Evolutionary conservation across 2,329 filamentous ascomycete species (phyloP).

Genomic region (Ophiostoma piceae): DNA sequence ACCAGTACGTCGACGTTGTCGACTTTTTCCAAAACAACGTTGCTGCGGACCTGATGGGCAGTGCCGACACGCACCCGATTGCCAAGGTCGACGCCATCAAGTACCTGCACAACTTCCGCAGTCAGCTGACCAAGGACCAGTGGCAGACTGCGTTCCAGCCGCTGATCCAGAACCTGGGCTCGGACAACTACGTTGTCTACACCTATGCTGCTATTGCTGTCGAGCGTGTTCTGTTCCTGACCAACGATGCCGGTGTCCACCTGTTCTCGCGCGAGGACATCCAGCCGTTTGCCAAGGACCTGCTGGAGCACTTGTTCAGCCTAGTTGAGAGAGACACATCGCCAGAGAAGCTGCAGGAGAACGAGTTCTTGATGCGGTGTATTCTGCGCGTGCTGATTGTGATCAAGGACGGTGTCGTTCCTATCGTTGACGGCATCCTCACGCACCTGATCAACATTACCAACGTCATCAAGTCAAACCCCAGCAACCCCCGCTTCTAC

Average conservation of each 20-base stretch:
- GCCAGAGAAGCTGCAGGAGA: conserved; percentile 93
- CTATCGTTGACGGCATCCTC: conserved; percentile 72
- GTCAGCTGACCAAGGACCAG: conserved; percentile 83
- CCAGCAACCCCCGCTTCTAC: conserved; percentile 95
- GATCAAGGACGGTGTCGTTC: conserved; percentile 72
- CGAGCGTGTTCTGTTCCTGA: conserved; percentile 84
- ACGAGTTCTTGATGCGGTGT: conserved; percentile 97
- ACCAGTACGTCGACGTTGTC: conserved; percentile 79
- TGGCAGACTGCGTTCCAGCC: conserved; percentile 88
- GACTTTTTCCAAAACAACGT: conserved; percentile 94
- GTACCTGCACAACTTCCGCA: conserved; percentile 94
- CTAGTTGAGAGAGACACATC: conserved; percentile 80
- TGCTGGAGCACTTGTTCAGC: conserved; percentile 84
- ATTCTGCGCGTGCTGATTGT: conserved; percentile 97
- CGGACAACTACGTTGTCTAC: conserved; percentile 91
- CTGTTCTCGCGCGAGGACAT: conserved; percentile 78
- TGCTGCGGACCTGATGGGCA: conserved; percentile 76
- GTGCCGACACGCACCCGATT: conserved; percentile 67
- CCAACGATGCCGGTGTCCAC: conserved; percentile 66
- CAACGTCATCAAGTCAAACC: conserved; percentile 85
- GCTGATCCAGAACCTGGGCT: conserved; percentile 84
- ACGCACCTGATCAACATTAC: conserved; percentile 84
- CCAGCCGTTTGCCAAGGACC: conserved; percentile 73
- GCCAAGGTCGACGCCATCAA: conserved; percentile 98
- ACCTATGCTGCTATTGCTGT: conserved; percentile 95